A percentile compares a stretch with the other conserved stretches of the same genome.
Evolutionary conservation across 2,329 filamentous ascomycete species (phyloP).

Genomic region (Phyllosticta paracitricarpa): DNA sequence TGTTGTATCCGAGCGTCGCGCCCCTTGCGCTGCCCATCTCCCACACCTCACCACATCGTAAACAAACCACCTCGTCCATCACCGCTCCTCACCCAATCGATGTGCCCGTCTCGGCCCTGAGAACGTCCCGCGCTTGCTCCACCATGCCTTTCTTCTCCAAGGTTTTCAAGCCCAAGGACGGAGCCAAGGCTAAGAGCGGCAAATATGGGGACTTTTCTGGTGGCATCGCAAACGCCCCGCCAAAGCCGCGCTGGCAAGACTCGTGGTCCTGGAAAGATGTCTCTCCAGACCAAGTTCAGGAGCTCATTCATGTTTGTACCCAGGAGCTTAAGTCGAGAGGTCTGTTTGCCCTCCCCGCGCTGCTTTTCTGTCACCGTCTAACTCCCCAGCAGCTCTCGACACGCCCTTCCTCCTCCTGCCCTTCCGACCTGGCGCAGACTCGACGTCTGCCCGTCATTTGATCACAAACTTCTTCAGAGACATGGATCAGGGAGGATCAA

Average conservation of each 20-base stretch:
- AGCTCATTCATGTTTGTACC: constrained; percentile 75
- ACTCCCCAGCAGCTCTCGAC: constrained; percentile 57
- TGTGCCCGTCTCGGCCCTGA: not conserved
- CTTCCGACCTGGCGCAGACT: constrained; percentile 86
- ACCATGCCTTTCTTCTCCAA: constrained; percentile 50
- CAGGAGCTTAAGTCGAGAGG: constrained; percentile 89
- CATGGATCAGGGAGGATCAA: constrained; percentile 46
- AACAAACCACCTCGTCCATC: not conserved
- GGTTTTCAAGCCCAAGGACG: constrained; percentile 67
- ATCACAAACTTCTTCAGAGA: constrained; percentile 84
- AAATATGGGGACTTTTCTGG: constrained; percentile 47
- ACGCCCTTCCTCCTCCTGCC: constrained; percentile 87
- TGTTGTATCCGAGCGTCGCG: not conserved
- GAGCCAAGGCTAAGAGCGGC: constrained; percentile 43
- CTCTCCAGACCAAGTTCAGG: constrained; percentile 81
- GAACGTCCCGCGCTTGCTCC: not conserved
- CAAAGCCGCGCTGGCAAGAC: constrained; percentile 76
- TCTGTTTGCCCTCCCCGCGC: constrained; percentile 32
- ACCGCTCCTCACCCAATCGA: not conserved
- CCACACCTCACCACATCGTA: not conserved
- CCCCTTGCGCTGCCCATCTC: not conserved
- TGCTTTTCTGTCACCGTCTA: constrained; percentile 1
- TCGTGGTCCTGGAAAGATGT: constrained; percentile 76
- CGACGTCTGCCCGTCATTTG: constrained; percentile 76
- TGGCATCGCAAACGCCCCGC: constrained; percentile 35